These are phyloP conservation scores for Baorangia bicolor DNA, from an alignment of 768 basidiomycete species.

Conservation along the genomic window DNA sequence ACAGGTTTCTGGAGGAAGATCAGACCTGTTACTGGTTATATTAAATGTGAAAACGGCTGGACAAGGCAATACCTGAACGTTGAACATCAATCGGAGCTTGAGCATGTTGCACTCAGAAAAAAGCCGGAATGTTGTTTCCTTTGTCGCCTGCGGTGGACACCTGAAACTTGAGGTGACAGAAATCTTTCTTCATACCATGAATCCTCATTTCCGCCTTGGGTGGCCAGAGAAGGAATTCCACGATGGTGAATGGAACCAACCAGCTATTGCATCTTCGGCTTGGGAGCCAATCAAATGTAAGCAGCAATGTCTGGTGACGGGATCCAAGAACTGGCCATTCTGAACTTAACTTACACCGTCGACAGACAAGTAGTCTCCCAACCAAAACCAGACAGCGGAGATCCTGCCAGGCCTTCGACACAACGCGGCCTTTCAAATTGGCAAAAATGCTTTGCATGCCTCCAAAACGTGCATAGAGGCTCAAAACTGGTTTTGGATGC, in stretches of 20 bases:
- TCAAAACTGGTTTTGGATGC: constrained; percentile 15
- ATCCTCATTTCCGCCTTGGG: constrained; percentile 11
- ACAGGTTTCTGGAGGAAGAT: background rate
- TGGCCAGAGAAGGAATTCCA: background rate
- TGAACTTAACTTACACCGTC: constrained; percentile 10
- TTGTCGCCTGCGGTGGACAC: background rate
- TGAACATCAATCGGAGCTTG: background rate
- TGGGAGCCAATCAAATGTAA: constrained; percentile 16
- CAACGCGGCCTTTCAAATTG: constrained; percentile 27
- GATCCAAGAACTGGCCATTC: constrained; percentile 11
- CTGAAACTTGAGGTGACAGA: background rate
- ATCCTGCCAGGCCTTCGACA: constrained; percentile 16
- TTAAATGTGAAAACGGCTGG: background rate
- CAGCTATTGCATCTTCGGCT: background rate
- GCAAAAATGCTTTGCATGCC: constrained; percentile 20
- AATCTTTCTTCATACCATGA: background rate
- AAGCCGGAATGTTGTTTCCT: background rate
- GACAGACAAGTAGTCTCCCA: constrained; percentile 13
- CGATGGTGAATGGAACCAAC: constrained; percentile 5
- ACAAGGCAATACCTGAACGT: background rate
- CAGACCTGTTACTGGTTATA: background rate
- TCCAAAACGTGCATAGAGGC: constrained; percentile 23
- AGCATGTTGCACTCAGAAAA: background rate
- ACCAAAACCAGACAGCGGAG: constrained; percentile 27
- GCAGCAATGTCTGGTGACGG: constrained; percentile 5